phyloP scores from a whole-genome alignment of 2,329 filamentous ascomycete species.

The Periconia digitata region DNA sequence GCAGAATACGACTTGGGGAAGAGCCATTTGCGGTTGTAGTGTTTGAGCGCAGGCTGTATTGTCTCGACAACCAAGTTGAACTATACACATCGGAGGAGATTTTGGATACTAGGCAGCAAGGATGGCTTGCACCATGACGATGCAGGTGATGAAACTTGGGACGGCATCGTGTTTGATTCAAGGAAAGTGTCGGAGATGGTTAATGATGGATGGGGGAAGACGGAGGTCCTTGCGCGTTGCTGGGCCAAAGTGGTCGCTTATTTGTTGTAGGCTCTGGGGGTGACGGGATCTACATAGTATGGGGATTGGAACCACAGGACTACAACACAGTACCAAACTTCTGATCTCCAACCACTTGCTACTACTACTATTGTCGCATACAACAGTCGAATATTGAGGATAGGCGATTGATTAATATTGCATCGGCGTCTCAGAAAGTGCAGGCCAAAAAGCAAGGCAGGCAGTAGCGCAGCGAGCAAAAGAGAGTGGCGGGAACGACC shows the following conservation, averaged over 20 bases:
- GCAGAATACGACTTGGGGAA: constrained; percentile 27
- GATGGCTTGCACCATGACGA: not conserved
- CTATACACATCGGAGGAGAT: not conserved
- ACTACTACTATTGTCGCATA: not conserved
- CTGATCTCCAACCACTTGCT: too few species aligned
- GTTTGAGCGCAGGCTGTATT: not conserved
- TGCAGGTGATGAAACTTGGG: not conserved
- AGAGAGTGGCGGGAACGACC: constrained; percentile 15
- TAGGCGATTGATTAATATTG: too few species aligned
- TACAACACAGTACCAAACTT: not conserved
- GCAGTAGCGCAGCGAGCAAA: constrained; percentile 16
- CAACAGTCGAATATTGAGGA: too few species aligned
- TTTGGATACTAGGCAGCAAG: not conserved
- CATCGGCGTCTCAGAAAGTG: not conserved
- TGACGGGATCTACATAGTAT: not conserved
- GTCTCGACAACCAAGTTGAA: not conserved
- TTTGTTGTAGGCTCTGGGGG: not conserved
- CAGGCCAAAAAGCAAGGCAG: not conserved
- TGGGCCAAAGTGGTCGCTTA: constrained; percentile 1
- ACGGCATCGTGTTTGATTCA: not conserved
- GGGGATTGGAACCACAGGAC: not conserved
- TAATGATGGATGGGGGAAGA: too few species aligned
- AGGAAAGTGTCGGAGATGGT: not conserved
- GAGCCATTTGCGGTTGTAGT: not conserved
- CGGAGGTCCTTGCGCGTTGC: not conserved